phyloP scores from a whole-genome alignment of 768 basidiomycete species.

The Rhodotorula sphaerocarpa region DNA sequence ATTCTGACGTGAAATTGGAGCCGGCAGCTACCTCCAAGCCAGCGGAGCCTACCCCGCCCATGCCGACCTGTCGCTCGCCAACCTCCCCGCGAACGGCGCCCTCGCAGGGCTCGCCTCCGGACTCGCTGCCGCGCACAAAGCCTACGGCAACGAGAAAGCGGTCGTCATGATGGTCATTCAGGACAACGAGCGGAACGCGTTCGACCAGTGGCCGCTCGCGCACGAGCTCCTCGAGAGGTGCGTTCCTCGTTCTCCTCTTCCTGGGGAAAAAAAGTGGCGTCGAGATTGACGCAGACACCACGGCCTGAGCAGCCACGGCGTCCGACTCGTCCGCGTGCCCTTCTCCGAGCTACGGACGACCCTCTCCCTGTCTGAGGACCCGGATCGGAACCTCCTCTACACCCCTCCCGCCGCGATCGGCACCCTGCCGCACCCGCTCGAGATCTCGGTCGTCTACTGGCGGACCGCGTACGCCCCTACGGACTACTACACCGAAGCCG shows the following conservation, averaged over 20 bases:
- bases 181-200: constrained; percentile 79
- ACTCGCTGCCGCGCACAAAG: constrained; percentile 67
- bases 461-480: constrained; percentile 77
- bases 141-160: constrained; percentile 52
- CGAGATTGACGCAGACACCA: constrained; percentile 2
- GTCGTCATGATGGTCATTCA: constrained; percentile 82
- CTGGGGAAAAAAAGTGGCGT: too few species aligned
- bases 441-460: constrained; percentile 84
- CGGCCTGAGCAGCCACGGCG: constrained; percentile 53
- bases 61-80: constrained; percentile 47
- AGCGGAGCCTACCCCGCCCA: constrained; percentile 59
- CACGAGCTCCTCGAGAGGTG: constrained; percentile 75
- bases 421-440: constrained; percentile 45
- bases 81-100: constrained; percentile 67
- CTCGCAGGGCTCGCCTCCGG: constrained; percentile 63
- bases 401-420: constrained; percentile 35
- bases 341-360: constrained; percentile 58
- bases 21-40: constrained; percentile 53
- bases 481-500: constrained; percentile 54
- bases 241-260: constrained; percentile 27
- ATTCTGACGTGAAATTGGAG: too few species aligned
- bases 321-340: constrained; percentile 49
- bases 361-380: constrained; percentile 49
- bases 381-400: constrained; percentile 40
- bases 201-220: constrained; percentile 84